These are phyloP conservation scores for Podospora fimiseda DNA, from an alignment of 495 filamentous ascomycete species.

Conservation along the genomic window DNA sequence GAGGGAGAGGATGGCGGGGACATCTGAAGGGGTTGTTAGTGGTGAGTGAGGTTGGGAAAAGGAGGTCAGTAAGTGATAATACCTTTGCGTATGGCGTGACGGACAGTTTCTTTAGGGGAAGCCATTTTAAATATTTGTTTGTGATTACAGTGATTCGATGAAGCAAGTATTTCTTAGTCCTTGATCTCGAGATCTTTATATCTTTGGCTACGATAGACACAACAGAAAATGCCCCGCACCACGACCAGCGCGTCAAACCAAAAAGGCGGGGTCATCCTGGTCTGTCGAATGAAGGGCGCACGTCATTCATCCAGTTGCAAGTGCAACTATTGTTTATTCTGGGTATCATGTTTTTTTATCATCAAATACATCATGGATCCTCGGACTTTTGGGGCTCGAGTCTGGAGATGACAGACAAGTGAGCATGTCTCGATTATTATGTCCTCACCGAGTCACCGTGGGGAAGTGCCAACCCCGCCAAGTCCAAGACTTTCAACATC, in stretches of 20 bases:
- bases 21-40: constrained; percentile 49
- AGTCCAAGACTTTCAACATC: not conserved
- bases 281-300: constrained; percentile 5
- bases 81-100: constrained; percentile 33
- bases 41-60: not conserved
- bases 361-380: too few relatives aligned
- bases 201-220: too few relatives aligned
- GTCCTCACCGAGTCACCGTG: too few relatives aligned
- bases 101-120: constrained; percentile 14
- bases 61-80: not conserved
- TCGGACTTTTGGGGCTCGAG: too few relatives aligned
- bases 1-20: constrained; percentile 70
- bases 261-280: constrained; percentile 1
- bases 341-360: too few relatives aligned
- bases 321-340: too few relatives aligned
- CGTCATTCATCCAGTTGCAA: too few relatives aligned
- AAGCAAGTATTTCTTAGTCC: too few relatives aligned
- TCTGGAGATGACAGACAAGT: too few relatives aligned
- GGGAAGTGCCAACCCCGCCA: too few relatives aligned
- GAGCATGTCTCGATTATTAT: too few relatives aligned
- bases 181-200: too few relatives aligned
- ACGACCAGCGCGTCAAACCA: not conserved
- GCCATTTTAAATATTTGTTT: constrained; percentile 13
- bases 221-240: constrained; percentile 1
- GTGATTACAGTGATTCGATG: not conserved